Percentiles rank a stretch among this genome's conserved stretches.
These are phyloP conservation scores for Penicillium rolfsii DNA, from an alignment of 2,329 filamentous ascomycete species.

Conservation along the genomic window DNA sequence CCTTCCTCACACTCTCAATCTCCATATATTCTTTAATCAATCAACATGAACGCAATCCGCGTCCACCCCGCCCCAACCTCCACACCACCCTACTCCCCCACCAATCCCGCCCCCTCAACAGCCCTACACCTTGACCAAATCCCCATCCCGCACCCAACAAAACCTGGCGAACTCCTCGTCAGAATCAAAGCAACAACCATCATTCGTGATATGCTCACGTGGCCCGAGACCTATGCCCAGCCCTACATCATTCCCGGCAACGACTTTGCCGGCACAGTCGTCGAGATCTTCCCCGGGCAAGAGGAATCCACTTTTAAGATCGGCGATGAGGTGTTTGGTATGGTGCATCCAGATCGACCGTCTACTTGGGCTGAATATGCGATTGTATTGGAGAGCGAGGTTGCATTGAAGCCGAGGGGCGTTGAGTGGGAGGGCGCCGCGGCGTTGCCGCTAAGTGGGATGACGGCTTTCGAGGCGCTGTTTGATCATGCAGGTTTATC, in stretches of 20 bases:
- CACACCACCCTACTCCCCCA: slow-evolving; percentile 22
- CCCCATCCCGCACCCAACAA: slow-evolving; percentile 24
- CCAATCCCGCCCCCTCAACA: slow-evolving; percentile 34
- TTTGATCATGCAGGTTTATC: slow-evolving; percentile 30
- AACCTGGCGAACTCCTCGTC: slow-evolving; percentile 26
- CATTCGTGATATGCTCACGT: slow-evolving; percentile 30
- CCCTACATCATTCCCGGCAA: slow-evolving; percentile 27
- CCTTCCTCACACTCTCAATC: not conserved
- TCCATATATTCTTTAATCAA: not conserved
- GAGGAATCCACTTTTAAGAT: slow-evolving; percentile 19
- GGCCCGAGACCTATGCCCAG: slow-evolving; percentile 35
- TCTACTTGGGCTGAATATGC: slow-evolving; percentile 36
- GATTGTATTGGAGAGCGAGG: slow-evolving; percentile 27
- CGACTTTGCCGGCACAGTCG: slow-evolving; percentile 29
- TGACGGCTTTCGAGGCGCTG: slow-evolving; percentile 38
- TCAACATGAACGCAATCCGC: slow-evolving; percentile 30
- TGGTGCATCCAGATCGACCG: slow-evolving; percentile 26
- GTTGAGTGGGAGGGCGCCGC: slow-evolving; percentile 32
- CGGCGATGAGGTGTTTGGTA: slow-evolving; percentile 38
- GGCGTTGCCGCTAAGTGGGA: slow-evolving; percentile 34
- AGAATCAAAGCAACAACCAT: slow-evolving; percentile 31
- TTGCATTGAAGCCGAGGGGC: slow-evolving; percentile 28
- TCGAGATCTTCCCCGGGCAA: slow-evolving; percentile 9
- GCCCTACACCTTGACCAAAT: slow-evolving; percentile 28
- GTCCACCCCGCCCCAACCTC: slow-evolving; percentile 24